Percentiles rank a stretch among this genome's conserved stretches.
Evolutionary conservation across 139 green algal species (phyloP).

Genomic region (Chlamydomonas sp.): DNA sequence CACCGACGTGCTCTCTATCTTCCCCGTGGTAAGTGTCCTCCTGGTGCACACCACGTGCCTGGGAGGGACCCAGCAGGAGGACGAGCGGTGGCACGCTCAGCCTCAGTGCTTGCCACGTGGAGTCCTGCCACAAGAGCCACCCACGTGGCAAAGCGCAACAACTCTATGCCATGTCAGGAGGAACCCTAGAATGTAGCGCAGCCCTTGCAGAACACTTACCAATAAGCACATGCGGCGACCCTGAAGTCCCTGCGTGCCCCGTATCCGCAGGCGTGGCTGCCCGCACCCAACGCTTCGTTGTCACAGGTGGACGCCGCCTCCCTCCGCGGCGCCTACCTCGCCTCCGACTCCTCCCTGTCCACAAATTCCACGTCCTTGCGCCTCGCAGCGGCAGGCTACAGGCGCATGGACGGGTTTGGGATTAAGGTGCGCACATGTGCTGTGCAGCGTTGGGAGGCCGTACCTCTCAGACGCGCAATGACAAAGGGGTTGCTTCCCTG

Average conservation of each 20-base stretch:
- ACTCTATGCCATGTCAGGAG: not conserved
- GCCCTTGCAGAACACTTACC: not conserved
- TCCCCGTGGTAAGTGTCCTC: constrained; percentile 8
- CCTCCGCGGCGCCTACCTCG: not conserved
- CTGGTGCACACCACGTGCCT: too few relatives aligned
- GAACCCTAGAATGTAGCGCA: not conserved
- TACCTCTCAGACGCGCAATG: not conserved
- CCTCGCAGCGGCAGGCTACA: not conserved
- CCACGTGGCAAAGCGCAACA: too few relatives aligned
- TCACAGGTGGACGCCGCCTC: not conserved
- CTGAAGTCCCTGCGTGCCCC: not conserved
- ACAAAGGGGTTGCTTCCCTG: too few relatives aligned
- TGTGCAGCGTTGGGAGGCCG: not conserved
- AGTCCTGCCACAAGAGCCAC: too few relatives aligned
- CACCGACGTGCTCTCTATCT: constrained; percentile 8
- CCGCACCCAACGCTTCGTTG: not conserved
- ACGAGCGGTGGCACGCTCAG: too few relatives aligned
- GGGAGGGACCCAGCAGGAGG: not conserved
- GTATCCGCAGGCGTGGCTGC: constrained; percentile 5
- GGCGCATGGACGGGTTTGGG: not conserved
- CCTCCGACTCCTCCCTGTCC: not conserved
- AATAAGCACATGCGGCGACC: not conserved
- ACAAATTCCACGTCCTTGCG: not conserved
- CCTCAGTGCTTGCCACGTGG: too few relatives aligned
- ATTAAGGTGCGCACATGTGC: not conserved